A percentile compares a stretch with the other conserved stretches of the same genome.
Evolutionary conservation across 2,329 filamentous ascomycete species (phyloP).

Genomic region (Paecilomyces formosus): DNA sequence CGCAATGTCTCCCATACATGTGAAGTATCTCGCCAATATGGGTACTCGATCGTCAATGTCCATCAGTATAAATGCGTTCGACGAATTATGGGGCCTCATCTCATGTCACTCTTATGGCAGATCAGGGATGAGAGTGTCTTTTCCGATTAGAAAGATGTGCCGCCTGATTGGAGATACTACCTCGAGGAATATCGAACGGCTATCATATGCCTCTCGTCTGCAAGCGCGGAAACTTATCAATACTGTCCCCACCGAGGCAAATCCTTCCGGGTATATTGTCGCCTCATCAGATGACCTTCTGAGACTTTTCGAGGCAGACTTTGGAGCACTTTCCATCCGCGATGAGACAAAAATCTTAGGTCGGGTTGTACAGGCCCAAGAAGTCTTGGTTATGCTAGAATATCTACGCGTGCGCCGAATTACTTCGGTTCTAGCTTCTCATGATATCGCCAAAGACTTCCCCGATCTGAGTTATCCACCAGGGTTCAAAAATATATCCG

Average conservation of each 20-base stretch:
- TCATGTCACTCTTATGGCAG: slow-evolving; percentile 74
- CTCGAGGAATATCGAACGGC: slow-evolving; percentile 76
- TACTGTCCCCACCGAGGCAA: slow-evolving; percentile 69
- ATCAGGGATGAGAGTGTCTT: slow-evolving; percentile 80
- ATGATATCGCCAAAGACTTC: slow-evolving; percentile 69
- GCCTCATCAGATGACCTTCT: slow-evolving; percentile 81
- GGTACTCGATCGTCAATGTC: slow-evolving; percentile 91
- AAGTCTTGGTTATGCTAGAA: slow-evolving; percentile 75
- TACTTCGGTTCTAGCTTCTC: slow-evolving; percentile 68
- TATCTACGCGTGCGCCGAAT: slow-evolving; percentile 71
- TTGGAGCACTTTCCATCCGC: slow-evolving; percentile 72
- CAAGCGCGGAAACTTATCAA: slow-evolving; percentile 86
- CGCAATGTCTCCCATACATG: slow-evolving; percentile 82
- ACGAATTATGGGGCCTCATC: slow-evolving; percentile 80
- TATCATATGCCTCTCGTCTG: slow-evolving; percentile 77
- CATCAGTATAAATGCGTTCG: slow-evolving; percentile 81
- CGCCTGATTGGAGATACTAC: slow-evolving; percentile 78
- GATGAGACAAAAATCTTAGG: slow-evolving; percentile 88
- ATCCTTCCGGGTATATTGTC: slow-evolving; percentile 83
- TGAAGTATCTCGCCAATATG: slow-evolving; percentile 86
- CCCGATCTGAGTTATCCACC: slow-evolving; percentile 72
- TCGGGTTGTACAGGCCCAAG: slow-evolving; percentile 65
- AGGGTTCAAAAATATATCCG: slow-evolving; percentile 70
- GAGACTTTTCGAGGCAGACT: slow-evolving; percentile 79
- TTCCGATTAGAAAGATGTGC: slow-evolving; percentile 89